A percentile compares a stretch with the other conserved stretches of the same genome.
phyloP scores from a whole-genome alignment of 2,329 filamentous ascomycete species.

The Stenocarpella maydis region DNA sequence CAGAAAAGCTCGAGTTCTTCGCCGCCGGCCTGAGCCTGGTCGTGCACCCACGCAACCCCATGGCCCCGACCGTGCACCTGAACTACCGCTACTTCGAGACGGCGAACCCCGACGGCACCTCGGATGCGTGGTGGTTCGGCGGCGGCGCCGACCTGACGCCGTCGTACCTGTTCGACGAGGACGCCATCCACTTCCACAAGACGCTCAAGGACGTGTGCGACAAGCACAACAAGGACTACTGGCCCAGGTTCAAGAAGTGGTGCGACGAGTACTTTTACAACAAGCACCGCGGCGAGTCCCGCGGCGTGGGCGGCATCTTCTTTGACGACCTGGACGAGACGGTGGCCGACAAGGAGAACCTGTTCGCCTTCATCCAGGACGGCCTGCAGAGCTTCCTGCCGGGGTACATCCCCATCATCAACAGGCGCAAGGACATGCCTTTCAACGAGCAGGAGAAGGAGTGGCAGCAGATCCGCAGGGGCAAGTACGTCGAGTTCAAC shows the following conservation, averaged over 20 bases:
- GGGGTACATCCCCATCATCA: slow-evolving; percentile 88
- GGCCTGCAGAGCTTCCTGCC: slow-evolving; percentile 88
- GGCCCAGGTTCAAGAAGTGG: slow-evolving; percentile 95
- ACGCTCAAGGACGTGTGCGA: slow-evolving; percentile 94
- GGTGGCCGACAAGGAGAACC: slow-evolving; percentile 85
- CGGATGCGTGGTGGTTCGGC: slow-evolving; percentile 97
- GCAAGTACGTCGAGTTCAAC: slow-evolving; percentile 99
- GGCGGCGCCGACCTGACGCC: slow-evolving; percentile 95
- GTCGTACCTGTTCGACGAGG: slow-evolving; percentile 93
- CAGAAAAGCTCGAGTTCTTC: slow-evolving; percentile 92
- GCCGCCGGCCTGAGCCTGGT: slow-evolving; percentile 93
- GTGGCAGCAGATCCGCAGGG: slow-evolving; percentile 94
- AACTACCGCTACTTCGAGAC: slow-evolving; percentile 99
- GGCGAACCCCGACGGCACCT: slow-evolving; percentile 80
- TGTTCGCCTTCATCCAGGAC: slow-evolving; percentile 89
- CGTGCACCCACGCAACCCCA: slow-evolving; percentile 91
- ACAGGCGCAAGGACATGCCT: slow-evolving; percentile 89
- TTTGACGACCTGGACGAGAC: slow-evolving; percentile 95
- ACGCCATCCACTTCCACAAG: slow-evolving; percentile 95
- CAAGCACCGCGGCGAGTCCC: slow-evolving; percentile 86
- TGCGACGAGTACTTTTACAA: slow-evolving; percentile 98
- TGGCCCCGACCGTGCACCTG: slow-evolving; percentile 96
- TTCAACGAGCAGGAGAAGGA: slow-evolving; percentile 87
- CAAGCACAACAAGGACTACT: slow-evolving; percentile 90
- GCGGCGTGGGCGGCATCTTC: slow-evolving; percentile 95